These are phyloP conservation scores for Piper longum DNA, from an alignment of 164 flowering plant species.

Conservation along the genomic window DNA sequence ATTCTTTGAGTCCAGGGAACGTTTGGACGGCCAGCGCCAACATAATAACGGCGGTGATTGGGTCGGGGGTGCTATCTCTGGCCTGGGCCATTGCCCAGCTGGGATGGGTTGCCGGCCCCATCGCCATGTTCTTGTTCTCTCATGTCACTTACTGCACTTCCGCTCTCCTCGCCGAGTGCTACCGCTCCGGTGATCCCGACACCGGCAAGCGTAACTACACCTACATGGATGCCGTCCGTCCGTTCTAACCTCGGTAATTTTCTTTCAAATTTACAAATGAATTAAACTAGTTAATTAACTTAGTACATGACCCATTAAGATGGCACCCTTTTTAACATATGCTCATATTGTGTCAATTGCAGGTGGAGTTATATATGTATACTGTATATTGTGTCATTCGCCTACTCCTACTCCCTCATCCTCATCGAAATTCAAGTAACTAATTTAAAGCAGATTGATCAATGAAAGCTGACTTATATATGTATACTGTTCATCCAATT, in stretches of 20 bases:
- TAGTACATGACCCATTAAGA: neutral
- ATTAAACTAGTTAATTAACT: no score
- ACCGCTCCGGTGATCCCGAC: constrained; percentile 8
- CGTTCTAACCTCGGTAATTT: constrained; percentile 4
- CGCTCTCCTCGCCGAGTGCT: constrained; percentile 8
- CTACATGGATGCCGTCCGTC: constrained; percentile 6
- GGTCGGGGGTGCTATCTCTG: constrained; percentile 9
- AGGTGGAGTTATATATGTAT: no score
- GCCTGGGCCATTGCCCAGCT: constrained; percentile 12
- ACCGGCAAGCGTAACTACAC: constrained; percentile 5
- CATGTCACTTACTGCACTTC: constrained; percentile 8
- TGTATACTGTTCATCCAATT: neutral
- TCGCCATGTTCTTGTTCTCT: constrained; percentile 5
- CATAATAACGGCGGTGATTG: constrained; percentile 5
- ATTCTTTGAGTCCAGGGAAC: constrained; percentile 1
- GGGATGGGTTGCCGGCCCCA: constrained; percentile 10
- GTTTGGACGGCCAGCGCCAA: constrained; percentile 10
- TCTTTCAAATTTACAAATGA: neutral
- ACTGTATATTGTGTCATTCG: no score
- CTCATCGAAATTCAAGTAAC: constrained; percentile 33
- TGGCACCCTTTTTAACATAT: neutral
- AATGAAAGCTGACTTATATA: neutral
- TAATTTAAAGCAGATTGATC: neutral
- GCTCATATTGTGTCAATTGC: constrained; percentile 2
- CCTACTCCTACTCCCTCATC: constrained; percentile 22